Base-by-base conservation (phyloP, 78 protist genomes). In the Dictyostelium brefeldianum region DNA sequence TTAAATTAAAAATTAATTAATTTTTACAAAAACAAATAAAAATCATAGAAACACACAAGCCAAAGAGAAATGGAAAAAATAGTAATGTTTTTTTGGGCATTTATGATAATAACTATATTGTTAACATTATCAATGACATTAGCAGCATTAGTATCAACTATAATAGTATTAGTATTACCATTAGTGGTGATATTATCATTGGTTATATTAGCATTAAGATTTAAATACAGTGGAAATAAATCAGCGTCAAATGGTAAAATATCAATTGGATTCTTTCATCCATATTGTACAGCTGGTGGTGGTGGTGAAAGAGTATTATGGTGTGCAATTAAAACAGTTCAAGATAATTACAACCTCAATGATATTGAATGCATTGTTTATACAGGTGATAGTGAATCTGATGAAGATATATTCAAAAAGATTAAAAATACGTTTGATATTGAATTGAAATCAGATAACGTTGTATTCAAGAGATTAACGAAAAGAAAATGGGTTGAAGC, bases 261-360 rank as follows among this genome's bases (percentile, higher is more conserved):
- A 22, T 57, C 81, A 18, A 43, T 84, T 59, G 93, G 67, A 46
- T 91, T 91, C 80, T 91, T 91, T 18, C 95, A 91, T 81, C 95
- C 95, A 25, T 91, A 91, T 70, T 91, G 97, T 70, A 91, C 89
- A 15, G 97, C 92, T 25, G 98, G 98, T 14, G 98, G 98, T 4
- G 98, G 98, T 53, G 98, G 98, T 71, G 98, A 97, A 75, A 70
- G 96, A 27, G 98, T 97, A 78, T 56, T 97, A 81, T 97, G 98
- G 98, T 56, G 69, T 25, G 78, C 94, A 46, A 57, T 97, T 41
- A 53, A 62, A 25, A 65, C 96, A 22, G 50, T 77, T 36, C 93
- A 87, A 77, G 84, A 87, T 10, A 18, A 56, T 22, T 78, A 87
- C 36, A 83, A 83, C 29, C 10, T 25, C 3, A 36, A 36, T 3